Evolutionary conservation across 345 rosid genomes (phyloP).

Genomic region (Lepidium africanum): DNA sequence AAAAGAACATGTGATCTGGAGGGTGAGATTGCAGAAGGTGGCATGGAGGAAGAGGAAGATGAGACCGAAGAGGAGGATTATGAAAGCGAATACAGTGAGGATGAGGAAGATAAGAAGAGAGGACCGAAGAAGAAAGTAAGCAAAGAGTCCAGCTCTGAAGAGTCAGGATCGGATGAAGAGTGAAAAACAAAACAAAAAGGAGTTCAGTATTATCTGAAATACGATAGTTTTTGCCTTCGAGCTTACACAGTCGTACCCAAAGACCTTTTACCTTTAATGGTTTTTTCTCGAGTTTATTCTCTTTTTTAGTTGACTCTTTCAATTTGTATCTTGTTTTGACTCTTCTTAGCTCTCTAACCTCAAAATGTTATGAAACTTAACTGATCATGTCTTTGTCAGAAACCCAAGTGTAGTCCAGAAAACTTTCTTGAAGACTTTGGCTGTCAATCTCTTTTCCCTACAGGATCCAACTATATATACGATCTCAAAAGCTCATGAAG

Average conservation of each 20-base stretch:
- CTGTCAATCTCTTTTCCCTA: neutral
- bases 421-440: neutral
- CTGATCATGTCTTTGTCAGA: neutral
- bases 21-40: constrained; percentile 62
- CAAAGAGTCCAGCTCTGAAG: constrained; percentile 53
- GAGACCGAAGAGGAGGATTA: constrained; percentile 82
- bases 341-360: neutral
- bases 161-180: constrained; percentile 63
- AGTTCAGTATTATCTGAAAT: constrained; percentile 8
- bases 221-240: constrained; percentile 7
- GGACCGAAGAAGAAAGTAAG: constrained; percentile 44
- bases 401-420: neutral
- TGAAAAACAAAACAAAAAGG: constrained; percentile 17
- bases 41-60: constrained; percentile 70
- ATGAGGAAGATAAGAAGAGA: constrained; percentile 64
- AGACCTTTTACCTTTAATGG: neutral
- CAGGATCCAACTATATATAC: neutral
- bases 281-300: neutral
- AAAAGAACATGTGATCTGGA: constrained; percentile 68
- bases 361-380: neutral
- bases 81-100: constrained; percentile 90
- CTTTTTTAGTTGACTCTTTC: neutral
- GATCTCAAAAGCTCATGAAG: neutral
- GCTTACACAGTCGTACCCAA: neutral
- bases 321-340: neutral